Percentiles rank a stretch among this genome's conserved stretches.
These are phyloP conservation scores for Boletus insuetus DNA, from an alignment of 768 basidiomycete species.

Conservation along the genomic window DNA sequence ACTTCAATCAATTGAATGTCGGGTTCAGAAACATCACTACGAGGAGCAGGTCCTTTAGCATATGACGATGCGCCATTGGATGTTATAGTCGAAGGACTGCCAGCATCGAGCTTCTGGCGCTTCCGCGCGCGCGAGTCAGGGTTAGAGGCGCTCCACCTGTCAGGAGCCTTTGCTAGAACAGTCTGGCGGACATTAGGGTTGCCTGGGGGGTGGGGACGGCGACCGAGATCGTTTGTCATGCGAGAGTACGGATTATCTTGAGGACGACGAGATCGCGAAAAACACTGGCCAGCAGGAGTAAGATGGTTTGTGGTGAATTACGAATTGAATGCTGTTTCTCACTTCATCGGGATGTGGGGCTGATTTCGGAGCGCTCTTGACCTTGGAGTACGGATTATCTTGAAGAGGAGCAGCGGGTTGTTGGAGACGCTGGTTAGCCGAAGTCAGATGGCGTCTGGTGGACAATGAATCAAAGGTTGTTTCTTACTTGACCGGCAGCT, in stretches of 20 bases:
- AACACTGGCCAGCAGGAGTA: conserved; percentile 9
- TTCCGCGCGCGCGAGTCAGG: conserved; percentile 14
- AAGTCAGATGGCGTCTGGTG: conserved; percentile 2
- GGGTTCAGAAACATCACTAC: conserved; percentile 8
- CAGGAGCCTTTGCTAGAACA: conserved; percentile 10
- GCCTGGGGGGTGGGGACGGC: conserved; percentile 1
- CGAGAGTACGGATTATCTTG: conserved; percentile 17
- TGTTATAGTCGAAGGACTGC: neutral
- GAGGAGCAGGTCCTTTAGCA: neutral
- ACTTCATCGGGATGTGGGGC: conserved; percentile 1
- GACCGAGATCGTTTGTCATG: neutral
- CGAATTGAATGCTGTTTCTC: conserved; percentile 4
- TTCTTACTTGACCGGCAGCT: conserved; percentile 13
- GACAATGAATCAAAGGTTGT: neutral
- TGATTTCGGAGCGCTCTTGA: neutral
- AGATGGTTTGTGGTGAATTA: conserved; percentile 1
- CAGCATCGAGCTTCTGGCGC: conserved; percentile 21
- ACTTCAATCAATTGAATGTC: conserved; percentile 23
- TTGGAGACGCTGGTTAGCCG: conserved; percentile 7
- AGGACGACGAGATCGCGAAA: neutral
- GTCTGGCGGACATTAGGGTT: conserved; percentile 27
- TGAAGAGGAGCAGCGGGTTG: neutral
- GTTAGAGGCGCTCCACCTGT: neutral
- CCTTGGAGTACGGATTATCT: conserved; percentile 14
- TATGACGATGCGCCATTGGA: conserved; percentile 2